Percentiles rank a stretch among this genome's conserved stretches.
These are phyloP conservation scores for Phoenix roebelenii DNA, from an alignment of 176 grass and related monocot genomes.

Conservation along the genomic window DNA sequence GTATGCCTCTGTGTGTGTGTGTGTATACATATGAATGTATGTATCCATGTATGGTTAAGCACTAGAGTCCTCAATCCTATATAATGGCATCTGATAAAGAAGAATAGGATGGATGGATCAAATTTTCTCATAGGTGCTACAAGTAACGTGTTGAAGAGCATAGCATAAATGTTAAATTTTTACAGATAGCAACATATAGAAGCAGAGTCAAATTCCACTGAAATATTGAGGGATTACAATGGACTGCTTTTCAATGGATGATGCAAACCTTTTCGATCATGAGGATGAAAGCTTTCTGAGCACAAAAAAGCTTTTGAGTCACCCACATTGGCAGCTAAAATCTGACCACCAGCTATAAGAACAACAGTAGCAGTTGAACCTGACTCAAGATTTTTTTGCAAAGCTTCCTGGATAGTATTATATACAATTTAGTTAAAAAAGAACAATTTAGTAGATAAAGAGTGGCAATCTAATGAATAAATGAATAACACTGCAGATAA, in stretches of 20 bases:
- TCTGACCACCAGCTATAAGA: conserved; percentile 70
- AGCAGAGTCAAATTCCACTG: not conserved
- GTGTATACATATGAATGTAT: too few relatives aligned
- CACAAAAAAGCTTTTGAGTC: conserved; percentile 93
- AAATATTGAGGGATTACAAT: not conserved
- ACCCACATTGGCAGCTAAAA: conserved; percentile 82
- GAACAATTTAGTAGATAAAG: not conserved
- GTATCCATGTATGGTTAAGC: too few relatives aligned
- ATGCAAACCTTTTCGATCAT: conserved; percentile 35
- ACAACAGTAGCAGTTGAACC: conserved; percentile 77
- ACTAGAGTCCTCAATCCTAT: too few relatives aligned
- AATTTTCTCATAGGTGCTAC: too few relatives aligned
- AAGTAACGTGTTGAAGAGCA: too few relatives aligned
- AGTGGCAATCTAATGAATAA: not conserved
- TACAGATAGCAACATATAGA: too few relatives aligned
- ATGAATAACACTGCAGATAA: not conserved
- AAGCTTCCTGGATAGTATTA: conserved; percentile 61
- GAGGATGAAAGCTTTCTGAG: conserved; percentile 33
- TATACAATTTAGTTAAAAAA: too few relatives aligned
- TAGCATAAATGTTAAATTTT: too few relatives aligned
- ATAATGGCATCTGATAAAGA: too few relatives aligned
- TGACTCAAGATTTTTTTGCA: conserved; percentile 45
- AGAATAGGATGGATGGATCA: too few relatives aligned
- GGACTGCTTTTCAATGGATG: conserved; percentile 9
- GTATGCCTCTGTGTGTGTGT: too few relatives aligned